A percentile compares a stretch with the other conserved stretches of the same genome.
Conservation (phyloP, 208 protist genomes). For the Angomonas ambiguus region DNA sequence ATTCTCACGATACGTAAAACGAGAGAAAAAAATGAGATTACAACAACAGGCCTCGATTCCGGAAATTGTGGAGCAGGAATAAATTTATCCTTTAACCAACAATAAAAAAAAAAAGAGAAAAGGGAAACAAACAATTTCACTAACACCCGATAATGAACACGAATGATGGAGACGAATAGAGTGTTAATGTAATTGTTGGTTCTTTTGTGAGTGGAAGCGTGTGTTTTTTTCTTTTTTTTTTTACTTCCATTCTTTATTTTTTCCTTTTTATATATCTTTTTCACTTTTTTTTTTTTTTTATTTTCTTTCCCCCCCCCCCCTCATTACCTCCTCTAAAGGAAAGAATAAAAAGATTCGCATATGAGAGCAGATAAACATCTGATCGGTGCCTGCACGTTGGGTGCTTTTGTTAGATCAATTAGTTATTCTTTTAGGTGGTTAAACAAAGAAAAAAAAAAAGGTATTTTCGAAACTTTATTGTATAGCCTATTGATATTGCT, state of each 20-base stretch:
- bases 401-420: conserved; percentile 11
- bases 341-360: conserved; percentile 5
- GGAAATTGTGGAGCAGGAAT: no score
- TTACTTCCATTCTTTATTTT: conserved; percentile 2
- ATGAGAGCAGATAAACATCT: background rate
- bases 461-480: background rate
- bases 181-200: background rate
- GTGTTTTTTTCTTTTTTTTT: background rate
- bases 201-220: background rate
- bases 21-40: conserved; percentile 17
- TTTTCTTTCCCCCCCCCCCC: conserved; percentile 11
- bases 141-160: background rate
- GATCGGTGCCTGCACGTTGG: no score
- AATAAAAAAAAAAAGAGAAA: conserved; percentile 9
- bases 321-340: no score
- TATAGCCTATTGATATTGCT: no score
- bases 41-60: background rate
- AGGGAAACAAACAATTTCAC: conserved; percentile 4
- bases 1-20: conserved; percentile 43
- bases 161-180: background rate
- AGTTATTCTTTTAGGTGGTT: conserved; percentile 1
- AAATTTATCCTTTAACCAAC: background rate
- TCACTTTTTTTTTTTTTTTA: conserved; percentile 8
- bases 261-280: conserved; percentile 2
- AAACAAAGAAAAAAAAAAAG: background rate